Evolutionary conservation across 352 stramenopile genomes (phyloP).

Genomic region (Pythium myriotylum): DNA sequence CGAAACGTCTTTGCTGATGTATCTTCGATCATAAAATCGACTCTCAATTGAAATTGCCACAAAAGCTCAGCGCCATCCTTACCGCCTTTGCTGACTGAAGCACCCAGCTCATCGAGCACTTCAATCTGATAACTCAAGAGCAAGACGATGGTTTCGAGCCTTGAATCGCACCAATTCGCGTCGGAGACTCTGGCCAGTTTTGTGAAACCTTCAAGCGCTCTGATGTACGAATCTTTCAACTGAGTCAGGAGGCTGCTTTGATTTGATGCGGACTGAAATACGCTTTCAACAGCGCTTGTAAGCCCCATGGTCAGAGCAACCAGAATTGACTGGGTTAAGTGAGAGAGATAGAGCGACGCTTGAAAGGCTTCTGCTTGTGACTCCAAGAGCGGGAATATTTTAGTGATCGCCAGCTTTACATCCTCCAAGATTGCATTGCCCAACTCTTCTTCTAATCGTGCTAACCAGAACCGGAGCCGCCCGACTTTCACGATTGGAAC

Average conservation of each 20-base stretch:
- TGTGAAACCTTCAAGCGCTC: background rate
- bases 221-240: background rate
- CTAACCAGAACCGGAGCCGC: constrained; percentile 66
- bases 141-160: constrained; percentile 16
- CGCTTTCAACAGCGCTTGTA: constrained; percentile 32
- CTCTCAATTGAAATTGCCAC: constrained; percentile 21
- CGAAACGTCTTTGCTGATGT: constrained; percentile 2
- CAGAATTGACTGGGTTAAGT: constrained; percentile 37
- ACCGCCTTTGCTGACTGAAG: background rate
- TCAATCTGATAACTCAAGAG: constrained; percentile 15
- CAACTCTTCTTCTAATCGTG: constrained; percentile 64
- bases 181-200: background rate
- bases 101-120: constrained; percentile 7
- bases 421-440: constrained; percentile 42
- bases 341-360: constrained; percentile 9
- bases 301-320: constrained; percentile 31
- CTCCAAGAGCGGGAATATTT: background rate
- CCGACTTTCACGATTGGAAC: constrained; percentile 67
- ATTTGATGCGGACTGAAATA: background rate
- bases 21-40: constrained; percentile 28
- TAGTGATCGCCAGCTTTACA: constrained; percentile 30
- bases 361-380: too few species aligned
- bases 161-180: constrained; percentile 1
- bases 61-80: constrained; percentile 1
- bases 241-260: background rate